Conservation (phyloP, 1,284 basidiomycete species). For the Leccinum proliferum region DNA sequence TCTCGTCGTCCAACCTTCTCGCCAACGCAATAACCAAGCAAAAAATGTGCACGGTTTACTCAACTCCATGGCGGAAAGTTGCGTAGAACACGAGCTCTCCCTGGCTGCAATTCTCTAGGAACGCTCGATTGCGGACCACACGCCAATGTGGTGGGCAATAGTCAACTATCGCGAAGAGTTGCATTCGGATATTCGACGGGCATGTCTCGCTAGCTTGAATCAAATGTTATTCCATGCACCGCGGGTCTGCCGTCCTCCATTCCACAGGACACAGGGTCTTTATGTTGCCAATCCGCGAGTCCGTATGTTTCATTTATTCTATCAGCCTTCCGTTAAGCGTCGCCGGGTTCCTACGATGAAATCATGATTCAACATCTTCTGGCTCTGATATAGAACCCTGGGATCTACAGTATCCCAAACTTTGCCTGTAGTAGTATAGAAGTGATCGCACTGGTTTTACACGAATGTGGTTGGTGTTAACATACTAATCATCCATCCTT, state of each 20-base stretch:
- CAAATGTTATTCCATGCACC: slow-evolving; percentile 60
- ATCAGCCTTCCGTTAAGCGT: slow-evolving; percentile 19
- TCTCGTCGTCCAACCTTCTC: slow-evolving; percentile 30
- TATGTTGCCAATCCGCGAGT: slow-evolving; percentile 7
- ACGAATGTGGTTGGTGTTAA: too few relatives aligned
- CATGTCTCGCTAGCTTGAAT: slow-evolving; percentile 60
- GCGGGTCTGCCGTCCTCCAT: slow-evolving; percentile 28
- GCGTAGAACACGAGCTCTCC: slow-evolving; percentile 35
- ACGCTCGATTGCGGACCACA: slow-evolving; percentile 53
- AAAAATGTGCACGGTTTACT: slow-evolving; percentile 30
- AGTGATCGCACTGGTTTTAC: too few relatives aligned
- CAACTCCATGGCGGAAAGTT: slow-evolving; percentile 40
- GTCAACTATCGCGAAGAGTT: slow-evolving; percentile 43
- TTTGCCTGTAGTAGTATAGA: too few relatives aligned
- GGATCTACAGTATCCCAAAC: too few relatives aligned
- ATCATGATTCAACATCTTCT: too few relatives aligned
- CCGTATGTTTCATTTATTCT: slow-evolving; percentile 19
- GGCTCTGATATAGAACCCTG: too few relatives aligned
- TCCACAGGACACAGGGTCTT: slow-evolving; percentile 19
- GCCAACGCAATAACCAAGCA: not conserved
- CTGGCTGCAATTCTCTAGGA: slow-evolving; percentile 54
- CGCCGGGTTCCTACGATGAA: too few relatives aligned
- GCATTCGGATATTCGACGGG: slow-evolving; percentile 52
- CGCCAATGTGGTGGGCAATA: slow-evolving; percentile 69
- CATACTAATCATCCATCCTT: too few relatives aligned